Evolutionary conservation across 2,329 filamentous ascomycete species (phyloP), one percentile per base, ranked within the genome.

Genomic region (Colletotrichum acutatum): DNA sequence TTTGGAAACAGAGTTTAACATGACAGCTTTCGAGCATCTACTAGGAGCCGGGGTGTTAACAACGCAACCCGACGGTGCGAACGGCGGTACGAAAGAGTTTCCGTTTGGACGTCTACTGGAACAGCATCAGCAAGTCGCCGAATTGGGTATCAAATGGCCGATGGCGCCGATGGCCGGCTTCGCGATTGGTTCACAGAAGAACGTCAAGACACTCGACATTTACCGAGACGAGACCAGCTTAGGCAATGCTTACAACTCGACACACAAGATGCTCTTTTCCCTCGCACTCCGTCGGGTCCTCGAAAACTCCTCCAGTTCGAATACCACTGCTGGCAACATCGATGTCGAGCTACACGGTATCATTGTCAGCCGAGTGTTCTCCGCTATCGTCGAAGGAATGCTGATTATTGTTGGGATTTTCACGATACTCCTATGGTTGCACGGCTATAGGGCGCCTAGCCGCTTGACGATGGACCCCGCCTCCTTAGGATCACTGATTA

Each of bases 151-250:
- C 0, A 34, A 19, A 0, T 59, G 19, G 3, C 82, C 82, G 0
- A 49, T 78, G 0, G 79, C 80, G 0, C 80, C 79, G 3, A 80
- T 84, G 81, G 78, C 81, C 0, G 82, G 81, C 0, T 83, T 79
- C 58, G 83, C 80, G 0, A 19, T 84, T 0, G 82, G 78, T 2
- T 74, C 75, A 0, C 65, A 74, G 0, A 70, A 79, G 5, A 14
- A 65, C 16, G 24, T 49, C 0, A 30, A 75, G 0, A 7, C 54
- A 0, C 28, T 83, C 0, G 32, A 70, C 0, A 59, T 69, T 1
- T 75, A 75, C 9, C 1, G 30, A 14, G 49, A 75, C 34, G 22
- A 60, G 1, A 22, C 61, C 2, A 32, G 49, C 0, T 11, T 78
- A 6, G 68, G 61, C 1, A 8, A 76, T 0, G 62, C 76, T 0